These are phyloP conservation scores for Leccinum subgranulosum DNA, from an alignment of 768 basidiomycete genomes.

Conservation along the genomic window DNA sequence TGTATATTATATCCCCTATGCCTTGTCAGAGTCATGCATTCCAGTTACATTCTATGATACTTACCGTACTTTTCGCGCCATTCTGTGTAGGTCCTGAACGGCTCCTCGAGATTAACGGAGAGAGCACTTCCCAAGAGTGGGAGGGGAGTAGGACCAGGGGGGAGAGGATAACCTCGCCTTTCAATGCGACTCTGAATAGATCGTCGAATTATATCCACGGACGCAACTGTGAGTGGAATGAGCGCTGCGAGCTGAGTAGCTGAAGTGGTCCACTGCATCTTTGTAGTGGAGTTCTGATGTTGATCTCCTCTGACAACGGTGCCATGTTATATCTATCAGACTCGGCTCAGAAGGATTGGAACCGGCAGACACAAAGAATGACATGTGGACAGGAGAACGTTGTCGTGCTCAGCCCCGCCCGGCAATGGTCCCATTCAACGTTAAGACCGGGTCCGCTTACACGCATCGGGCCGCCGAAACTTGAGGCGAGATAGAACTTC, in stretches of 20 bases:
- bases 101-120: background rate
- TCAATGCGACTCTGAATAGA: background rate
- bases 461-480: background rate
- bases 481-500: background rate
- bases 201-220: background rate
- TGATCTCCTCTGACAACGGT: background rate
- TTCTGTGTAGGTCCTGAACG: background rate
- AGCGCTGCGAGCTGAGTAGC: background rate
- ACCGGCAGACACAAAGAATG: background rate
- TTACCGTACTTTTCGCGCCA: background rate
- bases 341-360: background rate
- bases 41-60: background rate
- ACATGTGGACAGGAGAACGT: background rate
- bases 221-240: background rate
- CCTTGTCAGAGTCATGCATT: background rate
- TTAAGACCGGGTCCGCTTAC: background rate
- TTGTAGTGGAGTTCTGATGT: background rate
- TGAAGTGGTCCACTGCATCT: background rate
- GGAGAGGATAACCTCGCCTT: background rate
- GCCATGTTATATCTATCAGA: background rate
- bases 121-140: background rate
- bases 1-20: background rate
- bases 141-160: background rate
- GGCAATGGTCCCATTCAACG: background rate
- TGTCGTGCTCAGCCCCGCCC: background rate